Conservation (phyloP, 805 yeast genomes). For the Saccharomycopsis guyanensis region DNA sequence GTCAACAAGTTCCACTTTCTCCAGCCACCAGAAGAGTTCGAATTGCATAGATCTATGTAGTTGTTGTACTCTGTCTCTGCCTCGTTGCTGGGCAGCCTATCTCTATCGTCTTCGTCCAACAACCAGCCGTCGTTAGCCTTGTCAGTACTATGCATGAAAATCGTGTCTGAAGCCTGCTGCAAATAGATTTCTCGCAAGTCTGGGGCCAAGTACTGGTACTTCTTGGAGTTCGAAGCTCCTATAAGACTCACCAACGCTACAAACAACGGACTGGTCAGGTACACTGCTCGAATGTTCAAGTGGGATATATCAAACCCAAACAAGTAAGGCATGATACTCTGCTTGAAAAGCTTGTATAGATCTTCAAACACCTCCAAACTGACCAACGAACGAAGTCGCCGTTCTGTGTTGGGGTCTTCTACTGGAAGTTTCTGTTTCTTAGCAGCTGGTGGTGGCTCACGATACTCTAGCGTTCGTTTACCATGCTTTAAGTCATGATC, state of each 20-base stretch:
- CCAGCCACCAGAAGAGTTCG: conserved; percentile 23
- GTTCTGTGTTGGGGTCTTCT: not conserved
- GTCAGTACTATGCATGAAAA: conserved; percentile 1
- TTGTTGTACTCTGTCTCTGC: conserved; percentile 12
- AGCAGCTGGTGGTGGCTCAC: no score
- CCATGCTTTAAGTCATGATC: not conserved
- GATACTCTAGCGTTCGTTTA: no score
- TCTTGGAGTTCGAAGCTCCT: conserved; percentile 47
- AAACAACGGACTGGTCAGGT: conserved; percentile 50
- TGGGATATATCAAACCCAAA: conserved; percentile 56
- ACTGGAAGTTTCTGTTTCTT: not conserved
- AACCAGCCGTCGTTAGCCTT: not conserved
- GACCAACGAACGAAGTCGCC: not conserved
- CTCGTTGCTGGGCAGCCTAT: not conserved
- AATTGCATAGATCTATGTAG: conserved; percentile 12
- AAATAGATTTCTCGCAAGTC: conserved; percentile 19
- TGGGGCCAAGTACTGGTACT: not conserved
- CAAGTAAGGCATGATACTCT: conserved; percentile 51
- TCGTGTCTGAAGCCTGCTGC: not conserved
- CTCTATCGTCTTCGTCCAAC: conserved; percentile 4
- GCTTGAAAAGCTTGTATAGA: conserved; percentile 44
- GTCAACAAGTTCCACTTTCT: conserved; percentile 27
- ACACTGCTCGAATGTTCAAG: conserved; percentile 40
- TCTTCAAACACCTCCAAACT: conserved; percentile 24
- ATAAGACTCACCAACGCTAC: conserved; percentile 55